Conservation (phyloP, 108 stramenopile species). For the Skeletonema grethae region DNA sequence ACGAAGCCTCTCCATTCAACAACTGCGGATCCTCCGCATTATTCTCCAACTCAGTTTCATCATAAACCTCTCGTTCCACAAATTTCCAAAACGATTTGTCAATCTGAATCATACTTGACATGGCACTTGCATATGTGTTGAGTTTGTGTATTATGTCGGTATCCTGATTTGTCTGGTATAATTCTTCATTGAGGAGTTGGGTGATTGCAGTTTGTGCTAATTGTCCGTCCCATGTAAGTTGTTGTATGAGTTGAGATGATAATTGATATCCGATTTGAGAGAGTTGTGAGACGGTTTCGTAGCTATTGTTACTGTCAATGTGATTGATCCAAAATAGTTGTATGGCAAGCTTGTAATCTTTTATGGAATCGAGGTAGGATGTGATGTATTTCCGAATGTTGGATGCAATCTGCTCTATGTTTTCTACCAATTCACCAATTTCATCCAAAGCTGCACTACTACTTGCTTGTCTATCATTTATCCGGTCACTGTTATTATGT, state of each 20-base stretch:
- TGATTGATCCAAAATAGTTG: background rate
- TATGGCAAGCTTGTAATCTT: constrained; percentile 4
- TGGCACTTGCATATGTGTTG: constrained; percentile 20
- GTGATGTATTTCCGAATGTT: background rate
- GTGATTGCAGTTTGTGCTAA: constrained; percentile 12
- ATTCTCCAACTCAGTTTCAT: constrained; percentile 23
- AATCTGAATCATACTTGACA: constrained; percentile 29
- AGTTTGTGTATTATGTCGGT: constrained; percentile 5
- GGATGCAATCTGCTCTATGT: background rate
- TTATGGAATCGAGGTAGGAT: constrained; percentile 6
- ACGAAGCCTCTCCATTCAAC: constrained; percentile 15
- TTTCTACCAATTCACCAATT: background rate
- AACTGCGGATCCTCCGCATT: constrained; percentile 3
- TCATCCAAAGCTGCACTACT: constrained; percentile 6
- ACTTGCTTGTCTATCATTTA: background rate
- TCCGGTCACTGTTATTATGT: background rate
- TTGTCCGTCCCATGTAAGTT: constrained; percentile 24
- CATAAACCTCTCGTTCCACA: constrained; percentile 27
- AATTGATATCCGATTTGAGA: constrained; percentile 16
- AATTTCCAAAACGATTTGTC: constrained; percentile 39
- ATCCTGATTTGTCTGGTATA: background rate
- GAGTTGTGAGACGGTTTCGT: constrained; percentile 6
- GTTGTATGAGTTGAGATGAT: constrained; percentile 24
- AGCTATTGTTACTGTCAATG: background rate
- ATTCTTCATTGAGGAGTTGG: constrained; percentile 25